These are phyloP conservation scores for Lanmaoa pseudosensibilis DNA, from an alignment of 768 basidiomycete genomes.

Conservation along the genomic window DNA sequence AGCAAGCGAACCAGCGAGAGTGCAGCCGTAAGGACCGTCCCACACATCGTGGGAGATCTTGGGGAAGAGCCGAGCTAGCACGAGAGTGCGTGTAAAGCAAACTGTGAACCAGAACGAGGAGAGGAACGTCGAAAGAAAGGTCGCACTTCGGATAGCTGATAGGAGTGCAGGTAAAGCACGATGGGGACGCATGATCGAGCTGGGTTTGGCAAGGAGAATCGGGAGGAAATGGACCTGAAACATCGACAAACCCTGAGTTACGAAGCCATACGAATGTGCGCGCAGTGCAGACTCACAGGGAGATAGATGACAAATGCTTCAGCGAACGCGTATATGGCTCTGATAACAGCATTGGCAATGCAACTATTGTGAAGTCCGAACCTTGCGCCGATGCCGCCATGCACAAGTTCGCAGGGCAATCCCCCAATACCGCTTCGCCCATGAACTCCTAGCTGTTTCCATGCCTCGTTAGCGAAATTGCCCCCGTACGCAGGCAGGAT, in stretches of 20 bases:
- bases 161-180: conserved; percentile 42
- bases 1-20: conserved; percentile 62
- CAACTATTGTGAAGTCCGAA: conserved; percentile 57
- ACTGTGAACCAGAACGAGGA: conserved; percentile 69
- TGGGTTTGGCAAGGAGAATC: conserved; percentile 58
- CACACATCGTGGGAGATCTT: conserved; percentile 73
- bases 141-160: conserved; percentile 61
- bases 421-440: conserved; percentile 61
- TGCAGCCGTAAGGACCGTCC: conserved; percentile 73
- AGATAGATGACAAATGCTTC: conserved; percentile 67
- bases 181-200: conserved; percentile 46
- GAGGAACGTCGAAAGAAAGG: conserved; percentile 73
- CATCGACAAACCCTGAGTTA: conserved; percentile 1
- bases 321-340: conserved; percentile 57
- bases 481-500: conserved; percentile 66
- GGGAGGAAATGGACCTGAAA: conserved; percentile 70
- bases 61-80: conserved; percentile 63
- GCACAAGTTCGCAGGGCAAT: conserved; percentile 74
- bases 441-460: conserved; percentile 56
- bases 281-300: conserved; percentile 51
- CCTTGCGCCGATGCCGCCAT: conserved; percentile 51
- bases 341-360: conserved; percentile 52
- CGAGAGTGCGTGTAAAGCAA: conserved; percentile 66
- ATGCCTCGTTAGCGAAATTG: conserved; percentile 45
- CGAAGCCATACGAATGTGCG: neutral